Evolutionary conservation across 257 asterid genomes (phyloP).

Genomic region (Solanum pimpinellifolium): DNA sequence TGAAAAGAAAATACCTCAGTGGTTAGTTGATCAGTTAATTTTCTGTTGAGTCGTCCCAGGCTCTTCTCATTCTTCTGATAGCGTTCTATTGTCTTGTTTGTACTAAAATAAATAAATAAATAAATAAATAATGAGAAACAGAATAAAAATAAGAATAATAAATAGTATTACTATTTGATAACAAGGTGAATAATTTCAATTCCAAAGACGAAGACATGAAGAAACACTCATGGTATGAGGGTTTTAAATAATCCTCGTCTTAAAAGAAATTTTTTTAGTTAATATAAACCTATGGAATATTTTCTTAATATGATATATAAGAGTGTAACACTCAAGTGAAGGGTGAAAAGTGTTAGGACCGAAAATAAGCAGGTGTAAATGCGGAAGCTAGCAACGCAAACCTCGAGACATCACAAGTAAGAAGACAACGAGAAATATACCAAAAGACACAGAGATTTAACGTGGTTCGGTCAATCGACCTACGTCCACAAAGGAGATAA

Average conservation of each 20-base stretch:
- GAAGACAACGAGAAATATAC: too few relatives aligned
- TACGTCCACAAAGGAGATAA: too few relatives aligned
- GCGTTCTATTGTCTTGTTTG: conserved; percentile 17
- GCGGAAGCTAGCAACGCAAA: too few relatives aligned
- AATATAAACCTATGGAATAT: background rate
- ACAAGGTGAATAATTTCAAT: background rate
- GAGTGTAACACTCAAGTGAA: background rate
- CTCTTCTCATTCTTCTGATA: conserved; percentile 22
- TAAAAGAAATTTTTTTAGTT: background rate
- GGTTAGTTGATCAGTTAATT: background rate
- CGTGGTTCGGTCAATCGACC: too few relatives aligned
- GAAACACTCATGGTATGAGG: background rate
- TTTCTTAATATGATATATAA: background rate
- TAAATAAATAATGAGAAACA: background rate
- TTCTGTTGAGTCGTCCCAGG: background rate
- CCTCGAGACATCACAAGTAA: too few relatives aligned
- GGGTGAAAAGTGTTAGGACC: background rate
- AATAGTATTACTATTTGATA: background rate
- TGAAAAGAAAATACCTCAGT: conserved; percentile 7
- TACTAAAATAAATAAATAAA: background rate
- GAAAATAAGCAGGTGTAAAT: too few relatives aligned
- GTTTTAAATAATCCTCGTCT: background rate
- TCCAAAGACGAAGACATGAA: background rate
- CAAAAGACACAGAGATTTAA: too few relatives aligned
- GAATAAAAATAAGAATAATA: background rate